Evolutionary conservation across 192 early-diverging fungal species (phyloP).

Genomic region (Rhizophagus sp.): DNA sequence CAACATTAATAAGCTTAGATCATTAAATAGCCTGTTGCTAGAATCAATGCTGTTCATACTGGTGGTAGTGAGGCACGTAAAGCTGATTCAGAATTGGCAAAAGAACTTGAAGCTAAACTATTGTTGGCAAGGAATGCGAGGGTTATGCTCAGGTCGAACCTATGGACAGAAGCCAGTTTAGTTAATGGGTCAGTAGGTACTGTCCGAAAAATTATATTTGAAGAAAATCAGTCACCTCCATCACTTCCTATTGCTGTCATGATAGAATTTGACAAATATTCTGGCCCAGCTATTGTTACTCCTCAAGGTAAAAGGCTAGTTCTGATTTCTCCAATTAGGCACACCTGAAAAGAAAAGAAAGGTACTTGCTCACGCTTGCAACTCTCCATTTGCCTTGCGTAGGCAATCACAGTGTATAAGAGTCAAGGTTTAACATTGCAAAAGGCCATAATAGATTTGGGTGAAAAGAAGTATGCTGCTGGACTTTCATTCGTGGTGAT

Average conservation of each 20-base stretch:
- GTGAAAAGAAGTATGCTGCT: no score
- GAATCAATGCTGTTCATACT: neutral
- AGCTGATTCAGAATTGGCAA: neutral
- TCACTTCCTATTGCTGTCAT: no score
- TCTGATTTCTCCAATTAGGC: neutral
- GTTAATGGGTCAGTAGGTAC: neutral
- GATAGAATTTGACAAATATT: neutral
- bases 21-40: neutral
- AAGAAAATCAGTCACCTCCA: no score
- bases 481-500: neutral
- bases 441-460: no score
- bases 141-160: no score
- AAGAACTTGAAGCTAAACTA: neutral
- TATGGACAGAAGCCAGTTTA: neutral
- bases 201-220: neutral
- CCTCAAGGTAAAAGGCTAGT: neutral
- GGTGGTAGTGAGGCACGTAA: neutral
- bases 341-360: neutral
- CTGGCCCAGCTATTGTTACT: neutral
- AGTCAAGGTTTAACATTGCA: no score
- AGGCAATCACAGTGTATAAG: no score
- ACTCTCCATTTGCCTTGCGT: neutral
- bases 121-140: no score
- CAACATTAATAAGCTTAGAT: neutral
- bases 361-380: neutral